Evolutionary conservation across 2,329 filamentous ascomycete species (phyloP), one percentile per base, ranked within the genome.

Genomic region (Drechslerella dactyloides): DNA sequence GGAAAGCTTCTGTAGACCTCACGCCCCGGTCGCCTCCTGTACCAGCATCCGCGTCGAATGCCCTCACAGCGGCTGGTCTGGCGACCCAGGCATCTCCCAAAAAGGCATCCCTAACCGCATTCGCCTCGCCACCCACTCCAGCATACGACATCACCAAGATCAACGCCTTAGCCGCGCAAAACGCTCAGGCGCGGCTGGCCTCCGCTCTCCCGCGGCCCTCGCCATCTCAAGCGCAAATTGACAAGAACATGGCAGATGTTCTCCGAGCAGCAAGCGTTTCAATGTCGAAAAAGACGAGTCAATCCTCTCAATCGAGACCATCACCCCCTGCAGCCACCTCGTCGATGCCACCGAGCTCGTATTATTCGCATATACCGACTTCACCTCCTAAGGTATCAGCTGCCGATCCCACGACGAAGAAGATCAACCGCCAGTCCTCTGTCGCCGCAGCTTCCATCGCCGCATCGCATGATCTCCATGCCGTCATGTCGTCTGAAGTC

Each of bases 81-180:
- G 69, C 69, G 8, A 62, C 53, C 23, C 42, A 58, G 30, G 23
- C 50, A 30, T 65, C 55, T 15, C 56, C 68, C n/a, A 60, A 35
- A 56, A 60, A 37, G 30, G 40, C 57, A 19, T 42, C 53, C 3
- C 55, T 60, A 48, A 35, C 54, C 24, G 50, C 46, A 6, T 54
- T 60, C 15, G 56, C 61, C 6, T 72, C 55, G 3, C 50, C 68
- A 37, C 40, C 60, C 19, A 57, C 68, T 17, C 68, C 24, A 8
- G 51, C 68, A 1, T 72, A 73, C 30, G 69, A 73, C 35, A 73
- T 73, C n/a, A 68, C 50, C 35, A 66, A 64, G n/a, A 37, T 73
- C 35, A 73, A 68, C 27, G 63, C 61, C n/a, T n/a, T 61, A 19
- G 68, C 68, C 10, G 52, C 60, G 13, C 68, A 72, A 21, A 72